Conservation (phyloP, 208 protist genomes). For the Herpetomonas tarakana region DNA sequence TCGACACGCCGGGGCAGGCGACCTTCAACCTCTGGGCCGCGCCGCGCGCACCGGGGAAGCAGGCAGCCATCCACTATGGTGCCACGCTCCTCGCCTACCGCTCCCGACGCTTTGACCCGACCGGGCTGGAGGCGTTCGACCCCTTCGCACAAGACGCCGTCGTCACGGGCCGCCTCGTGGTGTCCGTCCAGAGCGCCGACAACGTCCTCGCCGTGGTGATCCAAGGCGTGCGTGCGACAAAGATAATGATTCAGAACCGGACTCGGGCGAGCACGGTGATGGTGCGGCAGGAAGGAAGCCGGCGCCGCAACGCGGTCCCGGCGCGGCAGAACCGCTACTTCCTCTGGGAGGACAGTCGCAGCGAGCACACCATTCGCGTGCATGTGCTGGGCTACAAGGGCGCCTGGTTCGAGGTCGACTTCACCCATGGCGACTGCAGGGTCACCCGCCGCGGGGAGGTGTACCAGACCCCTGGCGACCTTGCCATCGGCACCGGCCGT, state of each 20-base stretch:
- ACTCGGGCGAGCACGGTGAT: constrained; percentile 39
- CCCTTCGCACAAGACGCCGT: constrained; percentile 35
- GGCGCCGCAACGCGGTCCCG: constrained; percentile 54
- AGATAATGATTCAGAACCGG: constrained; percentile 76
- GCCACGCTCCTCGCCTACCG: constrained; percentile 26
- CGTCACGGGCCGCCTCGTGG: constrained; percentile 64
- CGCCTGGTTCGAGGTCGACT: constrained; percentile 79
- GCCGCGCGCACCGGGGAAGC: constrained; percentile 29
- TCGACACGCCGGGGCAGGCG: constrained; percentile 58
- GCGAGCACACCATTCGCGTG: constrained; percentile 50
- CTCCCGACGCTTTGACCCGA: constrained; percentile 8
- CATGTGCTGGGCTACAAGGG: constrained; percentile 63
- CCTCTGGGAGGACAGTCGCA: constrained; percentile 66
- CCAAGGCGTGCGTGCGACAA: constrained; percentile 45
- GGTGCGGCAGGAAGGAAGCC: constrained; percentile 59
- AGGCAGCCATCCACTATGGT: constrained; percentile 38
- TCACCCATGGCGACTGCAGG: constrained; percentile 54
- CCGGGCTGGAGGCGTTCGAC: constrained; percentile 14
- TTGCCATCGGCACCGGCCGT: not conserved
- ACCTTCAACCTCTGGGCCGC: constrained; percentile 77
- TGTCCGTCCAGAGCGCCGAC: constrained; percentile 51
- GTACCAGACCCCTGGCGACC: not conserved
- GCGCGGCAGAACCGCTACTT: constrained; percentile 73
- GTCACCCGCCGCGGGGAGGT: constrained; percentile 38
- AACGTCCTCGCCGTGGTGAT: constrained; percentile 65